Evolutionary conservation across 106 monocot genomes (phyloP), one percentile per base, ranked within the genome.

Genomic region (Vanilla planifolia): DNA sequence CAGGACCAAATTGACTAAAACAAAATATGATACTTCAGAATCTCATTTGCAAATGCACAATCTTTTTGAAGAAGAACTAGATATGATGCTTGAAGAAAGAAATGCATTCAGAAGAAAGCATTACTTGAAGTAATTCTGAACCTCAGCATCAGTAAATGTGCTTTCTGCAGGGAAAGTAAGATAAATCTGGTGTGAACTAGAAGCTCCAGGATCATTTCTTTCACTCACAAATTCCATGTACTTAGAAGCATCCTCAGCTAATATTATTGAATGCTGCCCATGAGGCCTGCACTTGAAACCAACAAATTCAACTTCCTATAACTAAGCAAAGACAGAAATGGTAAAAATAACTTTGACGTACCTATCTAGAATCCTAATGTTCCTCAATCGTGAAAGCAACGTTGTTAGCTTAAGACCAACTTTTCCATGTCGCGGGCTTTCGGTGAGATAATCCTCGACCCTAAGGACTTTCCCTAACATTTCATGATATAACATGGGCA

Each of bases 371-470:
- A 96, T 62, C 1, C 73, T 73, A 27, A 96, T 81, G 39, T 69
- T 79, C n/a, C 84, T 82, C 48, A 96, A 62, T 4, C 76, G 70
- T 7, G 69, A 75, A 43, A 96, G 86, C 63, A 96, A 62, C 66
- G 72, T 96, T 8, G 95, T 87, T 66, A 96, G 64, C 55, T 74
- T 91, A 32, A 57, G 81, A 11, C 90, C 90, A 51, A 84, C 62
- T 57, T 96, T 90, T 24, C 81, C 90, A 75, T 87, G 90, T 14
- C 86, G 62, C 55, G 90, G 95, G 68, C 95, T 91, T 72, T 96
- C 95, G 13, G 84, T 81, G 9, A 90, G 71, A 51, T 96, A 96
- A 0, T 84, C 95, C 2, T 96, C 90, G 6, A 87, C 90, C 60
- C 91, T 90, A 41, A 96, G 78, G 3, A 28, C 28, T 63, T 75